Evolutionary conservation across 2,329 filamentous ascomycete genomes (phyloP), one percentile per base, ranked within the genome.

Genomic region (Aspergillus latus): DNA sequence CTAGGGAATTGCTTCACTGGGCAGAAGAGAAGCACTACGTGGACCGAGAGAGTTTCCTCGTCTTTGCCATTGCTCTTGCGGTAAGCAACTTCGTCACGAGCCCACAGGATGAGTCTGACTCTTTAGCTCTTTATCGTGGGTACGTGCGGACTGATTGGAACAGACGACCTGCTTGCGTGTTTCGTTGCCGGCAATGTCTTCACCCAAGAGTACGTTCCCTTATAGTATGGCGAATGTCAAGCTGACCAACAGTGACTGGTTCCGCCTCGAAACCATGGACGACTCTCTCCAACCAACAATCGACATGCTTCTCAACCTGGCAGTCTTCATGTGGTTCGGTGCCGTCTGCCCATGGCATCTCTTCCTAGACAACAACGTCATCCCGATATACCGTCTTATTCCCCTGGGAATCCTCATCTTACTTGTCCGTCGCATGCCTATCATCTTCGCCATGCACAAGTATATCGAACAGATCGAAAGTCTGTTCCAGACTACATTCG

Each of bases 211-310:
- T 82, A 73, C 64, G 79, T 13, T 5, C n/a, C 16, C 15, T 1
- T 3, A 36, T 34, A 16, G 37, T 44, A 39, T 13, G 26, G 8
- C 9, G 13, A 9, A 3, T n/a, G 29, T 21, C 29, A 34, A 54
- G 26, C 47, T 62, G 59, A 53, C 68, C 10, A 34, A 39, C 16
- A 80, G 80, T 69, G 91, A 96, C 73, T 95, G 90, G 91, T 97
- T 96, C 74, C 88, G 92, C 0, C 78, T 93, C 1, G 89, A 95
- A 72, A 97, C 92, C 0, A 78, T 88, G 64, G 92, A 96, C 64
- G 93, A 97, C 71, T 92, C 89, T 1, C 82, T 97, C n/a, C 92
- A 97, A 69, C 92, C 92, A 0, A 96, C 92, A 0, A 89, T 97
- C 45, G 92, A 97, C 71, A 96, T 96, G 91, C 80, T 97, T 1